Percentiles rank a stretch among this genome's conserved stretches.
Conservation (phyloP, 345 rosid species). For the Dipteronia dyeriana region DNA sequence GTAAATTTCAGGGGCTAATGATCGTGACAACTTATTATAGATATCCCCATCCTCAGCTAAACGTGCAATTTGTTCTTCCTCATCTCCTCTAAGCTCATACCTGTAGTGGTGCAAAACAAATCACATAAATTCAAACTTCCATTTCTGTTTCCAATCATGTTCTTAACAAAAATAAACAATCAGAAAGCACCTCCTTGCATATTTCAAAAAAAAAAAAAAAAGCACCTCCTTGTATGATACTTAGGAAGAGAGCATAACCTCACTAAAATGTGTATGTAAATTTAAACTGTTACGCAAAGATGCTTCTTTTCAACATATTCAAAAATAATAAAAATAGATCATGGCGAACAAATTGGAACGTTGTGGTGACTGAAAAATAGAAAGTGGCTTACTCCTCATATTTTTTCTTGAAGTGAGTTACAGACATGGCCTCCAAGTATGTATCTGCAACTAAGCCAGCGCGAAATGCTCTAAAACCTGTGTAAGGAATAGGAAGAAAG, state of each 20-base stretch:
- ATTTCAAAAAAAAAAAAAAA: not conserved
- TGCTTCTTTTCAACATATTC: not conserved
- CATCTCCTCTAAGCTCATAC: slow-evolving; percentile 80
- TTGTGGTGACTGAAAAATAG: not conserved
- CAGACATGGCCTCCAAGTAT: slow-evolving; percentile 88
- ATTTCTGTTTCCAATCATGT: slow-evolving; percentile 10
- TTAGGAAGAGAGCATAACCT: not conserved
- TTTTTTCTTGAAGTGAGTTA: slow-evolving; percentile 91
- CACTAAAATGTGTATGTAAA: slow-evolving; percentile 2
- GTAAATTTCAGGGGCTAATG: slow-evolving; percentile 96
- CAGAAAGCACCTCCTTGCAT: not conserved
- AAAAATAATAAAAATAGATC: not conserved
- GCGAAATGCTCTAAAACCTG: slow-evolving; percentile 92
- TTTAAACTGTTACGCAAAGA: not conserved
- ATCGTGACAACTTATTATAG: slow-evolving; percentile 83
- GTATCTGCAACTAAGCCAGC: slow-evolving; percentile 99
- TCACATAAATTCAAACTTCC: not conserved
- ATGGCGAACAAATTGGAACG: not conserved
- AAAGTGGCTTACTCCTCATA: slow-evolving; percentile 82
- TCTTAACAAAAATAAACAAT: not conserved
- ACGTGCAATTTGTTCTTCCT: slow-evolving; percentile 82
- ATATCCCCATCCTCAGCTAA: slow-evolving; percentile 98
- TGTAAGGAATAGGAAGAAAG: slow-evolving; percentile 94
- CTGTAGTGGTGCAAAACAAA: slow-evolving; percentile 40
- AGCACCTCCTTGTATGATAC: not conserved